Conservation (phyloP, 176 grass and related monocot genomes). For the Cocos nucifera region DNA sequence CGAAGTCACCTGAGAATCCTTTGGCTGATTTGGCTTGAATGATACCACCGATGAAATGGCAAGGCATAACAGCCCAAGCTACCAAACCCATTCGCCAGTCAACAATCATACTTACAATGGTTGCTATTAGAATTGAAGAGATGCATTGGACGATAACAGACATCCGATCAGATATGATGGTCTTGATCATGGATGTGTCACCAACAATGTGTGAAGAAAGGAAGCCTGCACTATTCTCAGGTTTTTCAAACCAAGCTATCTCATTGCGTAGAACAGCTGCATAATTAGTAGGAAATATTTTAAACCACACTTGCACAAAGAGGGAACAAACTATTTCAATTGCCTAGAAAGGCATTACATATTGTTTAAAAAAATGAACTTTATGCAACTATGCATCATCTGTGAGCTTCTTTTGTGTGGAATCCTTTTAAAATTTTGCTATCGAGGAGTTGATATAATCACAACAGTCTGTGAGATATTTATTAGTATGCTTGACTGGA, state of each 20-base stretch:
- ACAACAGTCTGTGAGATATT: no score
- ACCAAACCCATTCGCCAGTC: slow-evolving; percentile 66
- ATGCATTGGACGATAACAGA: slow-evolving; percentile 55
- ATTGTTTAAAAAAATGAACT: no score
- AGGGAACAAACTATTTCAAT: no score
- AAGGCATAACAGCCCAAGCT: slow-evolving; percentile 56
- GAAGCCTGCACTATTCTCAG: slow-evolving; percentile 38
- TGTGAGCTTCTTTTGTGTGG: no score
- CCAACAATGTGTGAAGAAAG: slow-evolving; percentile 39
- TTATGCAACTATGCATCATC: no score
- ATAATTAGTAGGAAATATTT: no score
- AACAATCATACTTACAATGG: slow-evolving; percentile 24
- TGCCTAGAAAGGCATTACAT: no score
- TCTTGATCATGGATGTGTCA: slow-evolving; percentile 51
- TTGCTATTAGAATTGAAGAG: slow-evolving; percentile 64
- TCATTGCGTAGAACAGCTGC: slow-evolving; percentile 50
- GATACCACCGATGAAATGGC: slow-evolving; percentile 49
- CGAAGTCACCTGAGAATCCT: slow-evolving; percentile 41
- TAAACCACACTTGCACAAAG: no score
- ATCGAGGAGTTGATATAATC: no score
- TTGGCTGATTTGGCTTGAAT: slow-evolving; percentile 61
- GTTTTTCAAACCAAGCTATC: slow-evolving; percentile 53
- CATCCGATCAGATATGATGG: slow-evolving; percentile 57
- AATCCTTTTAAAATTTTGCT: no score
- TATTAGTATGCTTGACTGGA: no score